phyloP scores from a whole-genome alignment of 768 basidiomycete genomes.

The Suillus discolor region DNA sequence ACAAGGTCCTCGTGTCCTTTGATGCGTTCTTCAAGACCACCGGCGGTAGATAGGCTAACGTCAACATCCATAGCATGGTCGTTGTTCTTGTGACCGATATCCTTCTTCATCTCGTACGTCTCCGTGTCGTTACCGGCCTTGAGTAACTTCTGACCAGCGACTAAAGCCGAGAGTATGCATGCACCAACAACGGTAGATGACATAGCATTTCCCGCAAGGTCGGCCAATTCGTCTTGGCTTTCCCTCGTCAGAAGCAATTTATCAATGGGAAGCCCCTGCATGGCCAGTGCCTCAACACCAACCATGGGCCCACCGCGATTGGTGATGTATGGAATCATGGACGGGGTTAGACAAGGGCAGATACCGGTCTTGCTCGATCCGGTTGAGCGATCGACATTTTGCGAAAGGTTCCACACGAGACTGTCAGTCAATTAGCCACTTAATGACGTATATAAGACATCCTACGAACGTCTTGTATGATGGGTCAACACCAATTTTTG shows the following conservation, averaged over 20 bases:
- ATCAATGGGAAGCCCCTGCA: constrained; percentile 94
- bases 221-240: constrained; percentile 90
- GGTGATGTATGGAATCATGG: constrained; percentile 96
- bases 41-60: constrained; percentile 15
- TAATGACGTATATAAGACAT: background rate
- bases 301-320: constrained; percentile 96
- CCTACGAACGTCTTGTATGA: constrained; percentile 81
- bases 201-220: constrained; percentile 97
- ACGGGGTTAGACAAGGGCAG: constrained; percentile 90
- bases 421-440: constrained; percentile 38
- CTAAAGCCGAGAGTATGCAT: constrained; percentile 81
- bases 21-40: constrained; percentile 52
- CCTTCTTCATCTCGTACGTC: constrained; percentile 69
- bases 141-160: constrained; percentile 65
- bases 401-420: constrained; percentile 93
- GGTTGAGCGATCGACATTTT: constrained; percentile 93
- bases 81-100: constrained; percentile 32
- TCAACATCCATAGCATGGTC: constrained; percentile 56
- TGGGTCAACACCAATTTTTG: constrained; percentile 79
- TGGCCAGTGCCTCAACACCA: constrained; percentile 87
- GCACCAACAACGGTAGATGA: constrained; percentile 95
- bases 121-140: constrained; percentile 64
- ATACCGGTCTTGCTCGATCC: constrained; percentile 82
- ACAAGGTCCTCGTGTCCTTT: constrained; percentile 72
- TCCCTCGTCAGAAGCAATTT: constrained; percentile 91